Conservation (phyloP, 2,329 filamentous ascomycete genomes). For the Cytospora chrysosperma region DNA sequence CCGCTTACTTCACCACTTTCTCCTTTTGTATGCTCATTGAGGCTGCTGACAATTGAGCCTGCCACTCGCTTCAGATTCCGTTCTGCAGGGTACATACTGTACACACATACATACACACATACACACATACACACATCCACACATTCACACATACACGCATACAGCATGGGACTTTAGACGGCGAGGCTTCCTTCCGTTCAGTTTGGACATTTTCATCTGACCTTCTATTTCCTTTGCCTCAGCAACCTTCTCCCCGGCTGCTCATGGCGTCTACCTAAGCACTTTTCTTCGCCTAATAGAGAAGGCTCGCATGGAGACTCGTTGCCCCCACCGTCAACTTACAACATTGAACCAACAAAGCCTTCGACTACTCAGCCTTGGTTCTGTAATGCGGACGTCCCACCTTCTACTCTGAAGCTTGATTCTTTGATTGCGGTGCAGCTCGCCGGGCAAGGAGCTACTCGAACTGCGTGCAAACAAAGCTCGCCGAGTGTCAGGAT, state of each 20-base stretch:
- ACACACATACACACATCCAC: background rate
- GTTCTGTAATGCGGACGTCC: slow-evolving; percentile 17
- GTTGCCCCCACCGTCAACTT: slow-evolving; percentile 11
- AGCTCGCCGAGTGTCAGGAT: slow-evolving; percentile 29
- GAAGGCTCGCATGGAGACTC: background rate
- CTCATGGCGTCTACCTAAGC: background rate
- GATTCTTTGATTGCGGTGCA: background rate
- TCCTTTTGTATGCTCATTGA: background rate
- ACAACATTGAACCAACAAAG: slow-evolving; percentile 7
- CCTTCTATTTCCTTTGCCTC: background rate
- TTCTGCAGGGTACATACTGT: slow-evolving; percentile 4
- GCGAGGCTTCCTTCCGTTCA: background rate
- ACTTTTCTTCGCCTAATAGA: slow-evolving; percentile 3
- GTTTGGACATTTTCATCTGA: background rate
- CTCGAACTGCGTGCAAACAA: background rate
- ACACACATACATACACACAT: too few species aligned
- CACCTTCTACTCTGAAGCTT: background rate
- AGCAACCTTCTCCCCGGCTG: background rate
- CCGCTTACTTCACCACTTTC: background rate
- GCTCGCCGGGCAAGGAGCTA: background rate
- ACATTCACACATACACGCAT: background rate
- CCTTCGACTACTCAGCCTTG: slow-evolving; percentile 1
- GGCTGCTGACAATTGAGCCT: background rate
- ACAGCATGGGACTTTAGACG: background rate
- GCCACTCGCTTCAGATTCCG: slow-evolving; percentile 16